A percentile compares a stretch with the other conserved stretches of the same genome.
Conservation (phyloP, 495 filamentous ascomycete species). For the Penicillium psychrofluorescens region DNA sequence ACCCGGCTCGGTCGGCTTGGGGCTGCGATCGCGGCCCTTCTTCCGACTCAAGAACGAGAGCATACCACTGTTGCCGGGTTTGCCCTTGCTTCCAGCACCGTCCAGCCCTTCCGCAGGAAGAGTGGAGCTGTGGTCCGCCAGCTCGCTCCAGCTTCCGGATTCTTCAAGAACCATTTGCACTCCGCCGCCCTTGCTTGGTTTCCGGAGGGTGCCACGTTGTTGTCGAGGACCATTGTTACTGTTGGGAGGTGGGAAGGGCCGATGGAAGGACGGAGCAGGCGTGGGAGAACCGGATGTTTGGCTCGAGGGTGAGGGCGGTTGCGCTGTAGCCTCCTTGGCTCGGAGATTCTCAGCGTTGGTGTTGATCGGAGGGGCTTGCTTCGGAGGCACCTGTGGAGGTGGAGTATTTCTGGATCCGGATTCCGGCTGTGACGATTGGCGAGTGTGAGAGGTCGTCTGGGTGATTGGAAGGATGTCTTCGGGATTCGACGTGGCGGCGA, state of each 20-base stretch:
- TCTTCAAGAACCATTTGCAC: conserved; percentile 88
- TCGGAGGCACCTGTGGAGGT: conserved; percentile 5
- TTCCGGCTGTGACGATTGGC: conserved; percentile 35
- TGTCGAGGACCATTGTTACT: too few relatives aligned
- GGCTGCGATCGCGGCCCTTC: conserved; percentile 84
- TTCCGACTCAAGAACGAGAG: conserved; percentile 83
- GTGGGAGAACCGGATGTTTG: conserved; percentile 7
- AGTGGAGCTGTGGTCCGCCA: conserved; percentile 77
- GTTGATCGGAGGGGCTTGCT: conserved; percentile 4
- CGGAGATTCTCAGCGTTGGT: conserved; percentile 12
- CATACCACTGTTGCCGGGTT: conserved; percentile 59
- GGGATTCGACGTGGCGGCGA: conserved; percentile 31
- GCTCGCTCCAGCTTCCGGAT: conserved; percentile 79
- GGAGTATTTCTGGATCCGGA: conserved; percentile 19
- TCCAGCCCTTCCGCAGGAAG: conserved; percentile 58
- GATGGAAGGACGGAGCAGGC: conserved; percentile 28
- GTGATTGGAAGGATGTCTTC: conserved; percentile 32
- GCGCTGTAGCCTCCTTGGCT: conserved; percentile 9
- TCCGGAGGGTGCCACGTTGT: conserved; percentile 36
- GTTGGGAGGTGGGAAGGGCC: conserved; percentile 22
- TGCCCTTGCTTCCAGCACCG: conserved; percentile 39
- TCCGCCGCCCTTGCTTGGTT: conserved; percentile 73
- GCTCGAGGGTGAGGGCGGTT: conserved; percentile 17
- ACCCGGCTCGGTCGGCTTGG: conserved; percentile 88
- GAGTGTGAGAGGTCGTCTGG: conserved; percentile 23